phyloP scores from a whole-genome alignment of 2,329 filamentous ascomycete species.

The Botrytis aclada region DNA sequence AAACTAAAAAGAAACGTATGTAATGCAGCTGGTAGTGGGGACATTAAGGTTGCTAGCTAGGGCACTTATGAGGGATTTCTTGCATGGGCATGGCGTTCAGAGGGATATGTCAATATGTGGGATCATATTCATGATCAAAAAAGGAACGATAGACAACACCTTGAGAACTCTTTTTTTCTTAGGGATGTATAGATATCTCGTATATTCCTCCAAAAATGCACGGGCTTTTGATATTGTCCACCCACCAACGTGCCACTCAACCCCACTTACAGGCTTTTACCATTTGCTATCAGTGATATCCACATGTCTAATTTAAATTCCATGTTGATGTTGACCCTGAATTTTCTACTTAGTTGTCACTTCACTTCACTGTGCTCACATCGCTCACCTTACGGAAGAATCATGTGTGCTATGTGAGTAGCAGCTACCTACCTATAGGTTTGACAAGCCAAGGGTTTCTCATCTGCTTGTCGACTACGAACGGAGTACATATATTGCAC shows the following conservation, averaged over 20 bases:
- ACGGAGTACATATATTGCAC: neutral
- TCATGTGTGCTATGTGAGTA: neutral
- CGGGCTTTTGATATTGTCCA: slow-evolving; percentile 12
- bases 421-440: neutral
- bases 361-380: neutral
- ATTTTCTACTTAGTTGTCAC: neutral
- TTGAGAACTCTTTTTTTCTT: neutral
- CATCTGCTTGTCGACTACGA: neutral
- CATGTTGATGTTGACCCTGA: neutral
- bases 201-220: slow-evolving; percentile 17
- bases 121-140: slow-evolving; percentile 22
- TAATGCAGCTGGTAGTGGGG: slow-evolving; percentile 13
- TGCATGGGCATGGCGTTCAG: slow-evolving; percentile 33
- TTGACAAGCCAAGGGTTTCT: neutral
- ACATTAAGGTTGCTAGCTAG: slow-evolving; percentile 2
- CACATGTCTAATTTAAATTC: neutral
- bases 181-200: slow-evolving; percentile 6
- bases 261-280: slow-evolving; percentile 4
- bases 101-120: slow-evolving; percentile 25
- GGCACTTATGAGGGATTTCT: slow-evolving; percentile 20
- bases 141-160: slow-evolving; percentile 17
- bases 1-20: slow-evolving; percentile 20
- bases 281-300: neutral
- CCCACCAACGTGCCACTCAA: neutral
- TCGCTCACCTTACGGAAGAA: neutral